A percentile compares a stretch with the other conserved stretches of the same genome.
These are phyloP conservation scores for Rubus idaeus DNA, from an alignment of 306 rosid species.

Conservation along the genomic window DNA sequence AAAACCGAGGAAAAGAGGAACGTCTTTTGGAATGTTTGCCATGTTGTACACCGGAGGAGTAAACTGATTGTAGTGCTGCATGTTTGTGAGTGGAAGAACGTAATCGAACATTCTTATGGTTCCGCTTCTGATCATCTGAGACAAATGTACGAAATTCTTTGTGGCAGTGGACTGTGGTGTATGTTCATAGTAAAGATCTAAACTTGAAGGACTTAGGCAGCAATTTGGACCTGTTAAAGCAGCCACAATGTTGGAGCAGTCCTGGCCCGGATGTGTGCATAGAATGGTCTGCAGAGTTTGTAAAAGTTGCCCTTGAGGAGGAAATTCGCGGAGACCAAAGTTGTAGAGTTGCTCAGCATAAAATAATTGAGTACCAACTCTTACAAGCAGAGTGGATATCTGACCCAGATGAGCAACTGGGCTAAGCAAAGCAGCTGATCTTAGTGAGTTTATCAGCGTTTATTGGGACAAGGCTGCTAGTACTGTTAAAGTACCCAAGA, in stretches of 20 bases:
- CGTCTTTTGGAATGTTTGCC: conserved; percentile 46
- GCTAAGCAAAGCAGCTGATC: conserved; percentile 73
- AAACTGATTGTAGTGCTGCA: conserved; percentile 44
- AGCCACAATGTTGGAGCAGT: not conserved
- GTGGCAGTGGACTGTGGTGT: conserved; percentile 67
- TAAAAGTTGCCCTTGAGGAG: conserved; percentile 36
- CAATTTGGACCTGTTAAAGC: conserved; percentile 37
- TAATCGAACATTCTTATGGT: conserved; percentile 55
- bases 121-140: conserved; percentile 66
- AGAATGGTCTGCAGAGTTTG: not conserved
- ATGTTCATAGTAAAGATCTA: conserved; percentile 36
- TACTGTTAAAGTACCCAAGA: conserved; percentile 66
- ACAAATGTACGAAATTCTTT: conserved; percentile 61
- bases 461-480: conserved; percentile 57
- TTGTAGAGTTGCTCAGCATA: conserved; percentile 49
- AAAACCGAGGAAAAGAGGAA: conserved; percentile 61
- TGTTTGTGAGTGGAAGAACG: conserved; percentile 31
- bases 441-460: conserved; percentile 35
- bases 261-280: conserved; percentile 2
- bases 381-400: conserved; percentile 47
- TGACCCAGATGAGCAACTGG: conserved; percentile 62
- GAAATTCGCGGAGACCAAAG: conserved; percentile 48
- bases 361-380: conserved; percentile 43
- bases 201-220: conserved; percentile 46
- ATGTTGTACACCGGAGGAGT: conserved; percentile 61